Percentiles rank a stretch among this genome's conserved stretches.
These are phyloP conservation scores for Pleurotus cornucopiae DNA, from an alignment of 768 basidiomycete species.

Conservation along the genomic window DNA sequence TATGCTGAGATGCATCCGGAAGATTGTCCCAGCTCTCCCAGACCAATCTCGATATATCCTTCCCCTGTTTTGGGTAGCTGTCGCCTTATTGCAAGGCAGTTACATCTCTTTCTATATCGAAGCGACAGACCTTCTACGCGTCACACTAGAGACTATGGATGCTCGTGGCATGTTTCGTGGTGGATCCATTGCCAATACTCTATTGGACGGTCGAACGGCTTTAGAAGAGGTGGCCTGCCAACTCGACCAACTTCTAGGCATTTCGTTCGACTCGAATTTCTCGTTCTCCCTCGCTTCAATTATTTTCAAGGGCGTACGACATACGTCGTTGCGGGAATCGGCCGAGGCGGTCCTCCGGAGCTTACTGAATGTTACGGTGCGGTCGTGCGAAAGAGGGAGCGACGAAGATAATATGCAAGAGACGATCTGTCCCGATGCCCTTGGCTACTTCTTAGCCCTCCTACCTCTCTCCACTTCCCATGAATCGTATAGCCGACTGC, in stretches of 20 bases:
- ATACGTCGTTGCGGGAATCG: conserved; percentile 55
- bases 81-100: conserved; percentile 77
- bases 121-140: conserved; percentile 62
- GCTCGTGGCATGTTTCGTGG: conserved; percentile 53
- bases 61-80: conserved; percentile 83
- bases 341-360: conserved; percentile 60
- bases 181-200: conserved; percentile 45
- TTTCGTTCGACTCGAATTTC: conserved; percentile 77
- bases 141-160: conserved; percentile 63
- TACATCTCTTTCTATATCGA: conserved; percentile 67
- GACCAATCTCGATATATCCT: conserved; percentile 68
- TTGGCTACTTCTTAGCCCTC: conserved; percentile 79
- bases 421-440: conserved; percentile 50
- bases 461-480: conserved; percentile 63
- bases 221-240: conserved; percentile 69
- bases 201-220: conserved; percentile 59
- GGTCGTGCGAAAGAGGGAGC: conserved; percentile 27
- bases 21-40: conserved; percentile 67
- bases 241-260: conserved; percentile 65
- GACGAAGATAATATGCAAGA: conserved; percentile 35
- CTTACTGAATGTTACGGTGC: conserved; percentile 58
- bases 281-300: conserved; percentile 80
- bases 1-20: conserved; percentile 85
- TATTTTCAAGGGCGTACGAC: conserved; percentile 84
- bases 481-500: conserved; percentile 51